These are phyloP conservation scores for Vanderwaltozyma verrucispora DNA, from an alignment of 805 yeast genomes.

Conservation along the genomic window DNA sequence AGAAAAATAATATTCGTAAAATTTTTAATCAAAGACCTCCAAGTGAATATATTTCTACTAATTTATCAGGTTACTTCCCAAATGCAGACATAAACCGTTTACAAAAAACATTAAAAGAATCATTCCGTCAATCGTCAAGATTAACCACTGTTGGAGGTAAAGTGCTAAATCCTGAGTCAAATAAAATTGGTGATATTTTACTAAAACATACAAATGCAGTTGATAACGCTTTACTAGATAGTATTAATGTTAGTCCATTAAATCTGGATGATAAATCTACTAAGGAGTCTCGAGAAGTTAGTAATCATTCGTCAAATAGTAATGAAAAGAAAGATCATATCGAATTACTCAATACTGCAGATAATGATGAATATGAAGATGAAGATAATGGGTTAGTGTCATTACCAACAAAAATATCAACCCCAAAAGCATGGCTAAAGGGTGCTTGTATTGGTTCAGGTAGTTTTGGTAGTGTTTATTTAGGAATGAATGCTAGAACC, in stretches of 20 bases:
- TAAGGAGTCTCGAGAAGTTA: too few species aligned
- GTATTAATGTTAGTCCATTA: too few species aligned
- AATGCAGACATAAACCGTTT: constrained; percentile 61
- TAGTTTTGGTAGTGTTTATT: constrained; percentile 84
- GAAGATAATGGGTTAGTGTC: constrained; percentile 28
- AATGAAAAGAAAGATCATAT: constrained; percentile 2
- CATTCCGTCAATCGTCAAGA: constrained; percentile 69
- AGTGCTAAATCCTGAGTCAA: constrained; percentile 23
- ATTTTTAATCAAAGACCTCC: constrained; percentile 89
- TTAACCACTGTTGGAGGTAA: constrained; percentile 23
- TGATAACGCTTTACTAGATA: constrained; percentile 35
- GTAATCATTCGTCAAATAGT: too few species aligned
- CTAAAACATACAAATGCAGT: constrained; percentile 47
- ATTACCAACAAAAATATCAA: constrained; percentile 29
- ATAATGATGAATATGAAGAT: constrained; percentile 9
- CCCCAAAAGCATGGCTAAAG: constrained; percentile 80
- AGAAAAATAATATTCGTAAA: constrained; percentile 26
- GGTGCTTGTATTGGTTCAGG: constrained; percentile 95
- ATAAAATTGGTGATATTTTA: constrained; percentile 57
- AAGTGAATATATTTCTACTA: constrained; percentile 79
- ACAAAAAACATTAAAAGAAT: constrained; percentile 71
- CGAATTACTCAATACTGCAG: background rate
- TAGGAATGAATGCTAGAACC: constrained; percentile 84
- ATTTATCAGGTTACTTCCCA: constrained; percentile 87
- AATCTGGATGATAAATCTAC: too few species aligned